Evolutionary conservation across 176 grass and related monocot species (phyloP), one percentile per base, ranked within the genome.

Genomic region (Aegilops sharonensis): DNA sequence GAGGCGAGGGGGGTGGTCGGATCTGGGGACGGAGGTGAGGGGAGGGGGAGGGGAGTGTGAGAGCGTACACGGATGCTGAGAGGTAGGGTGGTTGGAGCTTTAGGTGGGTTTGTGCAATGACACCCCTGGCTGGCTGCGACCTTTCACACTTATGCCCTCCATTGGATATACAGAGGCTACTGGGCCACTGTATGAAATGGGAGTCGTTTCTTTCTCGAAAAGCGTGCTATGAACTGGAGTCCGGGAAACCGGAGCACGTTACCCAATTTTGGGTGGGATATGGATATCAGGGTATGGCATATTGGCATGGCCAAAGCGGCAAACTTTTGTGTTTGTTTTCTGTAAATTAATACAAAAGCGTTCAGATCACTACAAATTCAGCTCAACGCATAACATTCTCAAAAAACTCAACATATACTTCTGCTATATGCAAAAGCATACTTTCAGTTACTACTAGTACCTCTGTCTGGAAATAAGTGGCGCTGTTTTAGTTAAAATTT

Each of bases 1-100:
- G 89, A 75, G 48, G 83, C 11, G 73, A 14, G 6, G 37, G 62
- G 78, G 43, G 86, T 40, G 78, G 76, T 72, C 81, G 86, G 84
- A 90, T 88, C 88, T 86, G 89, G 82, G 75, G 78, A 27, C 23
- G 77, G 76, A n/a, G 24, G 69, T 42, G 18, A 63, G 56, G 42
- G 50, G 17, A 2, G 35, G 43, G 71, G 3, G 4, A 5, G 36
- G 31, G 72, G 60, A 48, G 81, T 43, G 85, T 31, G 86, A 70
- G 80, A 89, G 89, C 81, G 84, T 84, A 43, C 40, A 50, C 12
- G 11, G 82, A 68, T 59, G 83, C 34, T 85, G 40, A 63, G 39
- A 40, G 40, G 40, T 42, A 42, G 84, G 89, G 79, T 87, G 66
- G 84, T 90, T 90, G 84, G 84, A 79, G 79, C 89, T 86, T 90